phyloP scores from a whole-genome alignment of 306 rosid species.

The Dryas octopetala region DNA sequence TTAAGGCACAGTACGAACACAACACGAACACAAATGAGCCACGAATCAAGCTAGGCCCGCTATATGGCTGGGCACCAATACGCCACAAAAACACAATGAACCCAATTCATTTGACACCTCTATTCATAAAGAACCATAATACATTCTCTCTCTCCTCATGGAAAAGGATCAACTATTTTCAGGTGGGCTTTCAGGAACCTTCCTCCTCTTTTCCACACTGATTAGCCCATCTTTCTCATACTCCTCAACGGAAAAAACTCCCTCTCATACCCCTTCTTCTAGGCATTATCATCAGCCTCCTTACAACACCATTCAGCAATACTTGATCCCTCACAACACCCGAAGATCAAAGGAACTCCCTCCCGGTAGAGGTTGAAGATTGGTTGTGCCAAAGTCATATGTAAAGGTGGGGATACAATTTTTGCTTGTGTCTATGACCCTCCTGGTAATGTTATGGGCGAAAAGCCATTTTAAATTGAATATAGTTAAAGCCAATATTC shows the following conservation, averaged over 20 bases:
- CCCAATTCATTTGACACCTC: too few relatives aligned
- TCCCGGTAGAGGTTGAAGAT: conserved; percentile 18
- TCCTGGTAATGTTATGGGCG: conserved; percentile 32
- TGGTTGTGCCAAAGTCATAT: conserved; percentile 29
- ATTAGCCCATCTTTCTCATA: conserved; percentile 15
- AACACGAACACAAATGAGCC: too few relatives aligned
- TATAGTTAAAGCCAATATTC: not conserved
- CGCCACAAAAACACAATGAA: too few relatives aligned
- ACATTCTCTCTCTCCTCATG: not conserved
- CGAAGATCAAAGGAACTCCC: conserved; percentile 31
- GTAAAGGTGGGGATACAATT: conserved; percentile 24
- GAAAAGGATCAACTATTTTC: conserved; percentile 20
- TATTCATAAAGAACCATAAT: too few relatives aligned
- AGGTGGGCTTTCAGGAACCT: not conserved
- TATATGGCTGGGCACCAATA: too few relatives aligned
- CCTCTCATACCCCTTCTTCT: not conserved
- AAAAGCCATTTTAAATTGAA: conserved; percentile 24
- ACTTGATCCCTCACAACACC: conserved; percentile 30
- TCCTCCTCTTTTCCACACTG: conserved; percentile 11
- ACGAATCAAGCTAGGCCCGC: too few relatives aligned
- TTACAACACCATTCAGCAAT: conserved; percentile 19
- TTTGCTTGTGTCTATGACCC: conserved; percentile 30
- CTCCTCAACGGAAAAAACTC: not conserved
- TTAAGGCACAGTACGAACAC: too few relatives aligned
- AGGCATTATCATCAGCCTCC: not conserved